A percentile compares a stretch with the other conserved stretches of the same genome.
Conservation (phyloP, 108 stramenopile genomes). For the Fragilariopsis cylindrus region DNA sequence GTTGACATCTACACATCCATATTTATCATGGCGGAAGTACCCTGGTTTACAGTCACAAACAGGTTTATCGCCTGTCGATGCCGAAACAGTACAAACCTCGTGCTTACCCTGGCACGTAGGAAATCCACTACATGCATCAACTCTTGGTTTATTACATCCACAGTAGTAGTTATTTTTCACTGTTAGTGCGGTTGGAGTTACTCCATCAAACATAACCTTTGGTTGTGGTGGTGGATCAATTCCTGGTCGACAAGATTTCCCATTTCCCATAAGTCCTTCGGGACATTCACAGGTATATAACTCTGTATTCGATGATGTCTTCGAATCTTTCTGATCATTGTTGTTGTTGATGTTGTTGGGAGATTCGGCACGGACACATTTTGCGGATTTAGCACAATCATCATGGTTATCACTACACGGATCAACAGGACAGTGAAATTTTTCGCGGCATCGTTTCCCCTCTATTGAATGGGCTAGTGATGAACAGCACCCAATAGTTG, state of each 20-base stretch:
- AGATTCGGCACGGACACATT: conserved; percentile 53
- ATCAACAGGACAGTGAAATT: conserved; percentile 72
- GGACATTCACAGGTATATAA: conserved; percentile 70
- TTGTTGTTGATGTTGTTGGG: conserved; percentile 45
- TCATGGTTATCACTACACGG: conserved; percentile 41
- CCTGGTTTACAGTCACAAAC: conserved; percentile 81
- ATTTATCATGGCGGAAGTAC: conserved; percentile 54
- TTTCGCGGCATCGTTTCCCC: conserved; percentile 53
- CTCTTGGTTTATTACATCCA: conserved; percentile 72
- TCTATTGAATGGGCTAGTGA: conserved; percentile 46
- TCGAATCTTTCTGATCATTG: neutral
- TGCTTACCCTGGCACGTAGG: conserved; percentile 81
- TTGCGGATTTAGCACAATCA: conserved; percentile 62
- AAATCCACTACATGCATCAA: conserved; percentile 85
- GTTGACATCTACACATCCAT: conserved; percentile 89
- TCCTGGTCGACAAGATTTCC: conserved; percentile 46
- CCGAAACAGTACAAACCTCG: conserved; percentile 64
- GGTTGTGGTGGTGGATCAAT: conserved; percentile 51
- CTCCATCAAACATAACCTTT: conserved; percentile 80
- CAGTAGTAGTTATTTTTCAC: conserved; percentile 72
- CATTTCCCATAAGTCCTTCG: conserved; percentile 76
- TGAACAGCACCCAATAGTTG: conserved; percentile 66
- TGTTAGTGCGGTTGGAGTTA: conserved; percentile 77
- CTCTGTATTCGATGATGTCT: neutral
- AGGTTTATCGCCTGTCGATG: conserved; percentile 44